Evolutionary conservation across 805 yeast genomes (phyloP), one percentile per base, ranked within the genome.

Genomic region (Brettanomyces custersianus): DNA sequence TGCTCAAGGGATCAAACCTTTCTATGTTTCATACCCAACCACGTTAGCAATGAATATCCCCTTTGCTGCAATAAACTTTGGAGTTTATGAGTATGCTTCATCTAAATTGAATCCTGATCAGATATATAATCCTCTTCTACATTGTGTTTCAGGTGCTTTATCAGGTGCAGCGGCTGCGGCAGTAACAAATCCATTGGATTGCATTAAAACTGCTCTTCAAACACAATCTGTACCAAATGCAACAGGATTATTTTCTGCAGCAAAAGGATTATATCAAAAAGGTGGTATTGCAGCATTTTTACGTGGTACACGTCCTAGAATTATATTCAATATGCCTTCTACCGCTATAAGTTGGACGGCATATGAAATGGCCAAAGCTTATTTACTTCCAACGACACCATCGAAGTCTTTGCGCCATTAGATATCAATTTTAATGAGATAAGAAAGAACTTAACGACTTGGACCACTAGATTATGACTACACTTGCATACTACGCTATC

Each of bases 341-440:
- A 90, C 97, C 7, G 97, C 97, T 16, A 87, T 90, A 42, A 79
- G 94, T 45, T 90, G 97, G 97, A 90, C 97, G 2, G 85, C 95
- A 20, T 90, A 90, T 59, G 98, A 90, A 58, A 84, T 88, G 90
- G 96, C 96, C 30, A 90, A 90, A 61, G 79, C 74, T 46, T 68
- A 80, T 45, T 59, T 79, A 50, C 54, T 71, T 24, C 39, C 35
- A 11, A 17, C 12, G 10, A 19, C 24, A 20, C n/a, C n/a, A n/a
- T n/a, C n/a, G n/a, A n/a, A n/a, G n/a, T n/a, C n/a, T n/a, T n/a
- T n/a, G 25, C 25, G 25, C n/a, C n/a, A n/a, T n/a, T n/a, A n/a
- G n/a, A n/a, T n/a, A n/a, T n/a, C n/a, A n/a, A n/a, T n/a, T n/a
- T n/a, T n/a, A n/a, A n/a, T n/a, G n/a, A n/a, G n/a, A n/a, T n/a